These are phyloP conservation scores for Sclerotinia sclerotiorum DNA, from an alignment of 2,329 filamentous ascomycete genomes.

Conservation along the genomic window DNA sequence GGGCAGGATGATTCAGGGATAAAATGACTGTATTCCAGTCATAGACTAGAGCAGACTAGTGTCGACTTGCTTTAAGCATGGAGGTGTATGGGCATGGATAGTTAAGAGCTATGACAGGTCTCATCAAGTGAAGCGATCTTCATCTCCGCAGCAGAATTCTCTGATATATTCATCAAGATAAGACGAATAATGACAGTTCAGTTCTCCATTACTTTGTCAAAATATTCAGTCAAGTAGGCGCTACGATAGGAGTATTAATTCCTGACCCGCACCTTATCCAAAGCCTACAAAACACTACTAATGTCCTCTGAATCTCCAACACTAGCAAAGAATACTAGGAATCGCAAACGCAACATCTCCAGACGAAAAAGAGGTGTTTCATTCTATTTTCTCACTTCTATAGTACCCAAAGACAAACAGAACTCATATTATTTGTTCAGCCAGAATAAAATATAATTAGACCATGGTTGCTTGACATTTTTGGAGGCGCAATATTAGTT, in stretches of 20 bases:
- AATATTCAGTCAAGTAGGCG: neutral
- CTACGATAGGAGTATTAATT: neutral
- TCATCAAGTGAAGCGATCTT: neutral
- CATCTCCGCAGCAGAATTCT: neutral
- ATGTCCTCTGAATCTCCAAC: constrained; percentile 52
- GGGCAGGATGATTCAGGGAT: neutral
- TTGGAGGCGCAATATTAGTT: neutral
- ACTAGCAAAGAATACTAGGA: constrained; percentile 52
- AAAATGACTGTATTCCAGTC: neutral
- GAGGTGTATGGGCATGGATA: too few species aligned
- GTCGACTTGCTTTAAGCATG: neutral
- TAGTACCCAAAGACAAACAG: constrained; percentile 38
- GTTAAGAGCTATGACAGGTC: neutral
- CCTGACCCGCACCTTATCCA: constrained; percentile 37
- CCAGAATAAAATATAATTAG: constrained; percentile 26
- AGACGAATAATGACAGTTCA: constrained; percentile 47
- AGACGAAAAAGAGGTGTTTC: constrained; percentile 54
- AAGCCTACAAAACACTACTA: constrained; percentile 50
- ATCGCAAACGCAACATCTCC: constrained; percentile 61
- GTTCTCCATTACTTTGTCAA: constrained; percentile 42
- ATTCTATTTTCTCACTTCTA: constrained; percentile 50
- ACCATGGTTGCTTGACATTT: constrained; percentile 26
- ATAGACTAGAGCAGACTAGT: neutral
- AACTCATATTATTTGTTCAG: neutral
- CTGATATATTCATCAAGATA: neutral